Evolutionary conservation across 1,139 yeast species (phyloP).

Genomic region (Magnusiomyces ingens): DNA sequence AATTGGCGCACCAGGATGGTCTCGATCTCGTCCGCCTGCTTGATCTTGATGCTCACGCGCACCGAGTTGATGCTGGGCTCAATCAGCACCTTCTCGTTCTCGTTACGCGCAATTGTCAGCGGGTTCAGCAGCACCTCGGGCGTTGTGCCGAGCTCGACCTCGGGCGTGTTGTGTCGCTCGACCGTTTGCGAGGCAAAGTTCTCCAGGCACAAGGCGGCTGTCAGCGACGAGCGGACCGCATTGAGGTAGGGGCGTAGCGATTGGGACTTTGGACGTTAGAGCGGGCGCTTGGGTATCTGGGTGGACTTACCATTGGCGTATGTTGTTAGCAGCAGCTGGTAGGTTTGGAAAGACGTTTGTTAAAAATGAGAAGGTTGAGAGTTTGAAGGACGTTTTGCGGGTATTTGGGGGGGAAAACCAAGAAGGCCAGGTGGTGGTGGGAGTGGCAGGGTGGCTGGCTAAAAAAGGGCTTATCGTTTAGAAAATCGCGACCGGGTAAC

Average conservation of each 20-base stretch:
- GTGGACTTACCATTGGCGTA: no score
- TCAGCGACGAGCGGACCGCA: constrained; percentile 88
- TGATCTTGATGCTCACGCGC: constrained; percentile 83
- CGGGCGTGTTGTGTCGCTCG: constrained; percentile 97
- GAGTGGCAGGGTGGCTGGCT: no score
- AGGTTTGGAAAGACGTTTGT: no score
- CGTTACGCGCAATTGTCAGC: constrained; percentile 86
- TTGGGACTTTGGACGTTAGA: constrained; percentile 44
- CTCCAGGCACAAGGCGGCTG: constrained; percentile 91
- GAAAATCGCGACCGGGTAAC: no score
- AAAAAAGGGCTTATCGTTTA: no score
- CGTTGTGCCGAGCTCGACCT: constrained; percentile 76
- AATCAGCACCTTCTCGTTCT: constrained; percentile 83
- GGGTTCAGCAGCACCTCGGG: constrained; percentile 85
- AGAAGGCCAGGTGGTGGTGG: no score
- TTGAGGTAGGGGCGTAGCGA: constrained; percentile 90
- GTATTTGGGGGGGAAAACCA: constrained; percentile 37
- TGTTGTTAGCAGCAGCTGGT: no score
- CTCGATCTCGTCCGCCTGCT: constrained; percentile 97
- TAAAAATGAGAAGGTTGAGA: no score
- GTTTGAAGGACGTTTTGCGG: no score
- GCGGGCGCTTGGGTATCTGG: no score
- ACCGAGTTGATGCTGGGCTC: constrained; percentile 88
- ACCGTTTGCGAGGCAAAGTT: constrained; percentile 93
- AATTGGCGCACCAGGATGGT: constrained; percentile 89